Base-by-base conservation (phyloP, 331 rosid genomes). In the Spiraea crenata region DNA sequence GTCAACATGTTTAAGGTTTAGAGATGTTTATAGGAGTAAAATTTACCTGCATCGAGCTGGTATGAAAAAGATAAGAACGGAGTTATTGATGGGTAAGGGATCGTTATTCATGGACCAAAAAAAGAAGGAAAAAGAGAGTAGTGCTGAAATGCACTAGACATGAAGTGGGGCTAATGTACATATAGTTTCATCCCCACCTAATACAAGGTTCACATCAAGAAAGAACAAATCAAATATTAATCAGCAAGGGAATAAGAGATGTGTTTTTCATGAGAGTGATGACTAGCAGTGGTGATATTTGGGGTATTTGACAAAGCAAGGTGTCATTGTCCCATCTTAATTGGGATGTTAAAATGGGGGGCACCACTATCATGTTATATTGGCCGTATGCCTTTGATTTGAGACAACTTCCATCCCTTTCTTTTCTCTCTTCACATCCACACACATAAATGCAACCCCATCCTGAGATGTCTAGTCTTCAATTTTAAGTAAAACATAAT, bases 321-420 rank as follows among this genome's bases (percentile, higher is more conserved):
- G 73, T 74, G 79, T 61, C 46, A n/a, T 6, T 63, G 72, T 67
- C 81, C 61, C 65, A 57, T 74, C 47, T 72, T 71, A 45, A 45
- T 14, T n/a, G 35, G 6, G 14, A 63, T 51, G 55, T 6, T 11
- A 44, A 64, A 73, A 25, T 25, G 7, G 63, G 46, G 66, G 60
- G 67, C 59, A 57, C 61, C 65, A 46, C 79, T 65, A 73, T 46
- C 72, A 76, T 58, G 51, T 69, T 52, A 73, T 48, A 57, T 25
- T 85, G 57, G 40, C 61, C 50, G 52, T 35, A 31, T 70, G 45
- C 11, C 37, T 61, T 70, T 74, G 49, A 61, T 66, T 70, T 78
- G 48, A 80, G 79, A 71, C 78, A 63, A 60, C n/a, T 50, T n/a
- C 67, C 31, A 25, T 42, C 52, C 60, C 4, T 48, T 61, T 31